Percentiles rank a stretch among this genome's conserved stretches.
Evolutionary conservation across 2,329 filamentous ascomycete species (phyloP).

Genomic region (Lojkania enalia): DNA sequence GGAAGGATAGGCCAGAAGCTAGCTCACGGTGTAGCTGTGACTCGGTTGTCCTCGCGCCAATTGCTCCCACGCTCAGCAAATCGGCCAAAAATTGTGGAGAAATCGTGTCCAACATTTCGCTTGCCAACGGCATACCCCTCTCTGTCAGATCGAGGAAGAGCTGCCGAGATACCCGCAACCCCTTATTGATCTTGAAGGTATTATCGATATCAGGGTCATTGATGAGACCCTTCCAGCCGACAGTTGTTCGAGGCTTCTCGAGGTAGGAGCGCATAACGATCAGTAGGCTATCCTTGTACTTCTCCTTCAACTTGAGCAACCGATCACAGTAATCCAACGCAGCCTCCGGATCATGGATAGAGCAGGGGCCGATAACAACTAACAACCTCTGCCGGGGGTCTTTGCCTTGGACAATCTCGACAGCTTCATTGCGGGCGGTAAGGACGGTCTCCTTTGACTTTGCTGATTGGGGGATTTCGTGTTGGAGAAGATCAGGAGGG

Average conservation of each 20-base stretch:
- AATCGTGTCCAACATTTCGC: constrained; percentile 98
- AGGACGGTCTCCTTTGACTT: constrained; percentile 61
- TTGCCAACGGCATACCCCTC: constrained; percentile 93
- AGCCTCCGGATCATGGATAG: constrained; percentile 90
- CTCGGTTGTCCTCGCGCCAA: constrained; percentile 96
- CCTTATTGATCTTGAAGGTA: constrained; percentile 99
- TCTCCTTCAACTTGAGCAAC: constrained; percentile 78
- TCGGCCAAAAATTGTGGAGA: constrained; percentile 96
- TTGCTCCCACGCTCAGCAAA: constrained; percentile 84
- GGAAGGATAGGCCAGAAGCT: constrained; percentile 92
- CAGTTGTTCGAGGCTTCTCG: constrained; percentile 96
- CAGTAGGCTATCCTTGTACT: constrained; percentile 84
- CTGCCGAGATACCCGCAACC: constrained; percentile 80
- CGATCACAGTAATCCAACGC: constrained; percentile 92
- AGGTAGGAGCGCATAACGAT: constrained; percentile 99
- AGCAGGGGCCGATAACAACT: constrained; percentile 92
- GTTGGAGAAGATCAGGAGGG: constrained; percentile 89
- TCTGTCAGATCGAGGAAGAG: constrained; percentile 90
- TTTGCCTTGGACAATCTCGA: constrained; percentile 63
- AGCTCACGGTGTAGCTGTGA: constrained; percentile 94
- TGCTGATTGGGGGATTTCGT: constrained; percentile 72
- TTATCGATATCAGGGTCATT: constrained; percentile 99
- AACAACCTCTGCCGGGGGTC: constrained; percentile 63
- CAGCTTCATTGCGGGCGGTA: constrained; percentile 62
- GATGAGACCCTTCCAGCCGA: constrained; percentile 98